These are phyloP conservation scores for Aspergillus chevalieri DNA, from an alignment of 2,329 filamentous ascomycete species.

Conservation along the genomic window DNA sequence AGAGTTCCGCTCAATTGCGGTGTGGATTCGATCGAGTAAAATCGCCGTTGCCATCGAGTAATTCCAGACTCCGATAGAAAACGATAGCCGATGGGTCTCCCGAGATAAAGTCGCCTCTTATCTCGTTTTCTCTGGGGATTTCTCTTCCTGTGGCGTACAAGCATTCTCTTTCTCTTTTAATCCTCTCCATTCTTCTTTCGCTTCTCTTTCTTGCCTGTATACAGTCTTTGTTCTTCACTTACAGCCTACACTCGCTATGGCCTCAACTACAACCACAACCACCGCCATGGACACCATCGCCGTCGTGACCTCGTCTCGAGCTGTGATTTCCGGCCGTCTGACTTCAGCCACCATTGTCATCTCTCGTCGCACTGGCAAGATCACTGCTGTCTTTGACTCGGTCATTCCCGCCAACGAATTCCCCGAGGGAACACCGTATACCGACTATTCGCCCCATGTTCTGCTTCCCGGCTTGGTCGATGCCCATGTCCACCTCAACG, in stretches of 20 bases:
- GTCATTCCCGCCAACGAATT: slow-evolving; percentile 73
- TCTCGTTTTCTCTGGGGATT: neutral
- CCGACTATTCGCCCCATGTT: slow-evolving; percentile 76
- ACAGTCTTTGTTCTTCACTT: neutral
- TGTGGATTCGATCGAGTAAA: no score
- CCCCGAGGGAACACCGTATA: slow-evolving; percentile 64
- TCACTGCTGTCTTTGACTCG: slow-evolving; percentile 65
- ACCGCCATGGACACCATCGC: slow-evolving; percentile 48
- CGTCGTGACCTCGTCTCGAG: slow-evolving; percentile 77
- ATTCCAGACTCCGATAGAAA: no score
- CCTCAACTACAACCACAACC: slow-evolving; percentile 9
- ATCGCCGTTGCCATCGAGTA: no score
- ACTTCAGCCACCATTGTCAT: slow-evolving; percentile 79
- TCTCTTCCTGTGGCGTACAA: neutral
- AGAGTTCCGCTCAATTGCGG: no score
- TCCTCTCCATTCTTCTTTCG: slow-evolving; percentile 4
- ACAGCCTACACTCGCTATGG: no score
- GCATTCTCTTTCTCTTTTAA: slow-evolving; percentile 8
- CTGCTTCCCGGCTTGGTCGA: slow-evolving; percentile 89
- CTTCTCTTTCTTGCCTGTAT: slow-evolving; percentile 2
- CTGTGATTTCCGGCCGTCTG: slow-evolving; percentile 69
- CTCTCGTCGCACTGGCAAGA: slow-evolving; percentile 74
- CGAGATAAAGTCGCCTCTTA: slow-evolving; percentile 1
- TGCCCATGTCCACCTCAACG: slow-evolving; percentile 95
- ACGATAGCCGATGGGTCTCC: neutral